Evolutionary conservation across 2,329 filamentous ascomycete species (phyloP).

Genomic region (Septoria petroselini): DNA sequence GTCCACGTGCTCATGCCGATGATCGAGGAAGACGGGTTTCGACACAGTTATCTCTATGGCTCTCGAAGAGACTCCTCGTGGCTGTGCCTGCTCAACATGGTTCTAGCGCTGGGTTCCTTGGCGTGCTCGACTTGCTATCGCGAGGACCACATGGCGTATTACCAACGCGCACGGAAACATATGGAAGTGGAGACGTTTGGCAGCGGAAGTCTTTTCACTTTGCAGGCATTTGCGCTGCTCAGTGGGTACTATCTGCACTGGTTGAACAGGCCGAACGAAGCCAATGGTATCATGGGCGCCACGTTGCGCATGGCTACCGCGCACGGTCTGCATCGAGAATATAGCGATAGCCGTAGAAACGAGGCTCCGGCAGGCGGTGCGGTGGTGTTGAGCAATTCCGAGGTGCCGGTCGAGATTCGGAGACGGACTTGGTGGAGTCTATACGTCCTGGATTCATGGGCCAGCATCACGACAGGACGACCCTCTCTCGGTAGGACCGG

Average conservation of each 20-base stretch:
- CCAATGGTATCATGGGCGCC: constrained; percentile 36
- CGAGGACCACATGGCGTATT: constrained; percentile 34
- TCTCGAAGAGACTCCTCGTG: constrained; percentile 34
- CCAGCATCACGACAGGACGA: constrained; percentile 65
- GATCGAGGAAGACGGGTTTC: constrained; percentile 37
- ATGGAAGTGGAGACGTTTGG: constrained; percentile 34
- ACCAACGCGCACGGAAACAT: constrained; percentile 34
- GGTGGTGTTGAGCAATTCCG: constrained; percentile 34
- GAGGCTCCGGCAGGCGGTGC: constrained; percentile 40
- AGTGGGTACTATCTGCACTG: constrained; percentile 38
- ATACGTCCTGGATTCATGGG: constrained; percentile 73
- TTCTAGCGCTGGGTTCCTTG: constrained; percentile 34
- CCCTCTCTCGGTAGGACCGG: constrained; percentile 67
- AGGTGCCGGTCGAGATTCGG: constrained; percentile 58
- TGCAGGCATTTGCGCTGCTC: constrained; percentile 35
- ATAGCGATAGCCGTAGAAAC: constrained; percentile 40
- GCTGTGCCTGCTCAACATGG: constrained; percentile 36
- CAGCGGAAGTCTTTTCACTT: constrained; percentile 33
- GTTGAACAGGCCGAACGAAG: constrained; percentile 36
- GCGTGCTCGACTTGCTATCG: constrained; percentile 31
- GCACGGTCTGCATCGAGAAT: constrained; percentile 36
- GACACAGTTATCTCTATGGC: constrained; percentile 34
- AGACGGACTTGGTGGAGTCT: constrained; percentile 72
- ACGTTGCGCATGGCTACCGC: constrained; percentile 36
- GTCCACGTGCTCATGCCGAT: constrained; percentile 38